phyloP scores from a whole-genome alignment of 1,139 yeast species.

The Yamadazyma diddensiae region DNA sequence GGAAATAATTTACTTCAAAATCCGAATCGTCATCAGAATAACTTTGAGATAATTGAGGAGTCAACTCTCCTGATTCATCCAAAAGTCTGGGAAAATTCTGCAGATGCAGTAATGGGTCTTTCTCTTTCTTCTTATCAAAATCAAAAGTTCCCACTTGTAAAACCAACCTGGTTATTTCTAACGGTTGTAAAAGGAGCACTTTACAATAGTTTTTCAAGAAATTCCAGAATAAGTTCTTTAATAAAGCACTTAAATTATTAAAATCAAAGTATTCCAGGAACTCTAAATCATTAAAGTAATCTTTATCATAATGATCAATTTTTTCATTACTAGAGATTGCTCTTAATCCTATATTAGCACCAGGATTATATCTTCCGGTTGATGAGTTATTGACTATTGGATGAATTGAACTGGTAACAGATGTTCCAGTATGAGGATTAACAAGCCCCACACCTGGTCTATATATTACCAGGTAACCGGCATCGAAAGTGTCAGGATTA shows the following conservation, averaged over 20 bases:
- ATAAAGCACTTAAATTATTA: slow-evolving; percentile 52
- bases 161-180: slow-evolving; percentile 76
- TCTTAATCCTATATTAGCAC: slow-evolving; percentile 16
- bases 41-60: slow-evolving; percentile 7
- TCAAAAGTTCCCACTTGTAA: slow-evolving; percentile 74
- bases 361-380: slow-evolving; percentile 15
- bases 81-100: slow-evolving; percentile 8
- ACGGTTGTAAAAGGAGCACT: slow-evolving; percentile 76
- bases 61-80: slow-evolving; percentile 10
- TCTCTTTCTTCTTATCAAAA: slow-evolving; percentile 12
- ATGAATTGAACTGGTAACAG: slow-evolving; percentile 22
- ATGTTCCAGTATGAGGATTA: slow-evolving; percentile 35
- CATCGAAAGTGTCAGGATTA: slow-evolving; percentile 65
- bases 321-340: slow-evolving; percentile 6
- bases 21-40: slow-evolving; percentile 26
- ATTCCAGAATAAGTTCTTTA: slow-evolving; percentile 53
- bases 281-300: slow-evolving; percentile 62
- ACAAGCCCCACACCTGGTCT: slow-evolving; percentile 61
- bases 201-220: slow-evolving; percentile 67
- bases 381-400: slow-evolving; percentile 14
- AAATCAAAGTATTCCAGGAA: slow-evolving; percentile 64
- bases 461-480: slow-evolving; percentile 61
- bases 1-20: slow-evolving; percentile 57
- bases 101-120: slow-evolving; percentile 2
- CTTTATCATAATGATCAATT: slow-evolving; percentile 26